phyloP scores from a whole-genome alignment of 495 filamentous ascomycete genomes.

The Penicillium coprophilum region DNA sequence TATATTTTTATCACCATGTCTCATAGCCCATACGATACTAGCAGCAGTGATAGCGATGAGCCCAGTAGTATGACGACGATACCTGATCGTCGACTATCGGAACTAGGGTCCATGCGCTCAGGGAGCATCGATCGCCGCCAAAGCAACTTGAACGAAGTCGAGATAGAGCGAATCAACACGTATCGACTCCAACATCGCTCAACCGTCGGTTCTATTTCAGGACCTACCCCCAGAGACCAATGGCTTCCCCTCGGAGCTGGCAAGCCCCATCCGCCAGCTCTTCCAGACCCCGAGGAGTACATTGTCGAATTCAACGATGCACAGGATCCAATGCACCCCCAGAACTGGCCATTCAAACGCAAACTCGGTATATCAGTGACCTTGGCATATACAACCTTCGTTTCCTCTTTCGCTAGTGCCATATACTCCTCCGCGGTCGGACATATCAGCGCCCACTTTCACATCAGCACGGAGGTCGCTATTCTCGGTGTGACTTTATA shows the following conservation, averaged over 20 bases:
- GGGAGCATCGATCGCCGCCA: constrained; percentile 24
- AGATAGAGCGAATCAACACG: constrained; percentile 37
- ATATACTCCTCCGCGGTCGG: constrained; percentile 53
- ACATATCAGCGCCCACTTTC: constrained; percentile 41
- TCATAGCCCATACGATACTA: not conserved
- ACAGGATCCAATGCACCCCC: constrained; percentile 52
- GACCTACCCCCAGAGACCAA: constrained; percentile 22
- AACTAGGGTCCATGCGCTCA: constrained; percentile 1
- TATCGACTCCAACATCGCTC: constrained; percentile 34
- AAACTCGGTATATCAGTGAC: constrained; percentile 31
- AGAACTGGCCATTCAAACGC: constrained; percentile 46
- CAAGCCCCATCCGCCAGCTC: constrained; percentile 44
- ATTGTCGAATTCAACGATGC: constrained; percentile 55
- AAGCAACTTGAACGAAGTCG: constrained; percentile 27
- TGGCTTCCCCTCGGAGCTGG: constrained; percentile 42
- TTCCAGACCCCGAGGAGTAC: constrained; percentile 50
- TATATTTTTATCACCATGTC: constrained; percentile 6
- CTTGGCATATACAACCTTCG: constrained; percentile 52
- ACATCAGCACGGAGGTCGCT: constrained; percentile 51
- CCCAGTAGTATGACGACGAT: constrained; percentile 9
- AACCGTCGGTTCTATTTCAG: constrained; percentile 32
- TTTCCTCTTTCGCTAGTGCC: constrained; percentile 51
- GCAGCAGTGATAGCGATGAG: constrained; percentile 13
- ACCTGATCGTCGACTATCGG: constrained; percentile 6
- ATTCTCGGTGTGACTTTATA: constrained; percentile 56